A percentile compares a stretch with the other conserved stretches of the same genome.
Evolutionary conservation across 257 asterid species (phyloP).

Genomic region (Fraxinus quadrangulata): DNA sequence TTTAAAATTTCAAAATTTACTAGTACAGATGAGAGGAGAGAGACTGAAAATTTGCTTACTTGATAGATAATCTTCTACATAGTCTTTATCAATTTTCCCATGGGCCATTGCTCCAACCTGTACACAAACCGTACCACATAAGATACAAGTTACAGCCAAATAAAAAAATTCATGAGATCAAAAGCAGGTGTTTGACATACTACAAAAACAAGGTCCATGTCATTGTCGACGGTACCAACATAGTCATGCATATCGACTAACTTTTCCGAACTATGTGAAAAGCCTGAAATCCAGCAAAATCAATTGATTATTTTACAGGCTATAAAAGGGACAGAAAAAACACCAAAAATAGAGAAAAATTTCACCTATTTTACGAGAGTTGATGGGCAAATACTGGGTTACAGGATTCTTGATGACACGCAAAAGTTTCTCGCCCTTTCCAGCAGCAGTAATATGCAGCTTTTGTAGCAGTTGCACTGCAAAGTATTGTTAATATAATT

Average conservation of each 20-base stretch:
- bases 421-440: slow-evolving; percentile 73
- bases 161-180: background rate
- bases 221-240: slow-evolving; percentile 54
- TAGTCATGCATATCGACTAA: slow-evolving; percentile 70
- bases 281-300: slow-evolving; percentile 49
- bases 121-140: slow-evolving; percentile 19
- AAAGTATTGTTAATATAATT: slow-evolving; percentile 19
- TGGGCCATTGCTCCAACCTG: slow-evolving; percentile 98
- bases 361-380: slow-evolving; percentile 80
- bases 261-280: slow-evolving; percentile 89
- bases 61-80: slow-evolving; percentile 77
- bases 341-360: background rate
- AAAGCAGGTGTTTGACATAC: slow-evolving; percentile 39
- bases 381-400: slow-evolving; percentile 70
- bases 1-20: background rate
- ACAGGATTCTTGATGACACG: slow-evolving; percentile 80
- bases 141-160: slow-evolving; percentile 8
- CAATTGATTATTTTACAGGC: slow-evolving; percentile 6
- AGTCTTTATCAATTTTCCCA: slow-evolving; percentile 76
- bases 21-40: background rate
- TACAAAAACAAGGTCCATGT: slow-evolving; percentile 77
- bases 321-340: slow-evolving; percentile 1
- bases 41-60: slow-evolving; percentile 41
- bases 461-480: slow-evolving; percentile 87
- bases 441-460: slow-evolving; percentile 62